These are phyloP conservation scores for Clarireedia sp. DNA, from an alignment of 2,329 filamentous ascomycete species.

Conservation along the genomic window DNA sequence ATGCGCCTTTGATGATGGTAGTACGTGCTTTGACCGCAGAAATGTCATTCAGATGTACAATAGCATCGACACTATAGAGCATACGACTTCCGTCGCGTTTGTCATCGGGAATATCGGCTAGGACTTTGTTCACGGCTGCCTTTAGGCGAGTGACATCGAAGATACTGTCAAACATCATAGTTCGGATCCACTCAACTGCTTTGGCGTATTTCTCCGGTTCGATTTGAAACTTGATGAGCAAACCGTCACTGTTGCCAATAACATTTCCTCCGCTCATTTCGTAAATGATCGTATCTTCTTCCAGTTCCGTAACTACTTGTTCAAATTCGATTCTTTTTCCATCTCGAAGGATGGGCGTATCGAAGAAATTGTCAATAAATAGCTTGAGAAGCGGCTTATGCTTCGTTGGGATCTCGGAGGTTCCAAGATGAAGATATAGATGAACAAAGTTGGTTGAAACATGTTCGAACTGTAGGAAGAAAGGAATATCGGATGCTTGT, in stretches of 20 bases:
- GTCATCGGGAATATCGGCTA: conserved; percentile 84
- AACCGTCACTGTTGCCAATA: conserved; percentile 72
- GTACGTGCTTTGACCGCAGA: conserved; percentile 71
- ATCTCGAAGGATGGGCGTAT: conserved; percentile 71
- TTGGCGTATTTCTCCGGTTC: conserved; percentile 82
- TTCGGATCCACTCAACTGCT: conserved; percentile 75
- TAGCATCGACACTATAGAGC: conserved; percentile 59
- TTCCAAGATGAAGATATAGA: conserved; percentile 73
- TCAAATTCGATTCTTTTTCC: conserved; percentile 79
- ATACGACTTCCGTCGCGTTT: conserved; percentile 77
- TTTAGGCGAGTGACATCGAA: conserved; percentile 66
- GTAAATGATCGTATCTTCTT: conserved; percentile 86
- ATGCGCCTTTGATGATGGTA: conserved; percentile 78
- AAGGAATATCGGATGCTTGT: conserved; percentile 53
- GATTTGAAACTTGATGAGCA: conserved; percentile 74
- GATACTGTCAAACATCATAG: conserved; percentile 79
- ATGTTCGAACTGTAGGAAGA: conserved; percentile 97
- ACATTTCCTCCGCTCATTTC: conserved; percentile 58
- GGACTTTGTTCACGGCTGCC: conserved; percentile 65
- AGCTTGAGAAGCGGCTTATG: conserved; percentile 77
- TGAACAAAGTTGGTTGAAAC: conserved; percentile 90
- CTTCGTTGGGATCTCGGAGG: conserved; percentile 66
- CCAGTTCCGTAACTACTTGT: conserved; percentile 82
- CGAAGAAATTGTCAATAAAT: conserved; percentile 91
- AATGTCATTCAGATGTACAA: conserved; percentile 71